Base-by-base conservation (phyloP, 1,139 yeast genomes). In the Suhomyces guaymorum region DNA sequence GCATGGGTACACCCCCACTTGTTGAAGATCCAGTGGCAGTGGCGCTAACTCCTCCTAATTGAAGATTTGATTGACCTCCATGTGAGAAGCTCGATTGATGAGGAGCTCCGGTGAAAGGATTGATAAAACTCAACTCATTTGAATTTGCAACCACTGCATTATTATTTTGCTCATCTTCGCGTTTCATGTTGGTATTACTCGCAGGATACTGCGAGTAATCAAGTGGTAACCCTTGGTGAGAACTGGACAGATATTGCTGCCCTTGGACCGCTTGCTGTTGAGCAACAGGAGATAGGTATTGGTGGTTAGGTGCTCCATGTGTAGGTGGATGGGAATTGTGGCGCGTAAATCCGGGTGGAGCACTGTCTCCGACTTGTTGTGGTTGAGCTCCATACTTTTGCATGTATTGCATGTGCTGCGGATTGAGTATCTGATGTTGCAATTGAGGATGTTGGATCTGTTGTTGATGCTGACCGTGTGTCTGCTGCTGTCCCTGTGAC, bases 271-370 rank as follows among this genome's bases (percentile, higher is more conserved):
- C 13, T 28, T 38, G 36, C 12, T 29, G 42, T 24, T 33, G 42
- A 10, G 42, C 26, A 14, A 26, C 30, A 9, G 48, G 46, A 6
- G 44, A 37, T 29, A 38, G 23, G 22, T 39, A 43, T 26, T 35
- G 41, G 15, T 42, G 49, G 26, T 33, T 34, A 13, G 38, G 16
- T 11, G 31, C 26, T 11, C 26, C 22, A 27, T 38, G 42, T n/a
- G 47, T 23, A n/a, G 41, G 41, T 11, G 51, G 51, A 21, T 43
- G 48, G 12, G 48, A 46, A 27, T 46, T 43, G 21, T 46, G 48
- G 13, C 46, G 37, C 7, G 37, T 15, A 15, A 24, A 35, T 7
- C 36, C 39, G 10, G 32, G 30, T 6, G 40, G 38, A 10, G 32
- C 16, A 15, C 23, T 30, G 7, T 42, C 43, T 7, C 15, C 26